A percentile compares a stretch with the other conserved stretches of the same genome.
Evolutionary conservation across 192 early-diverging fungal genomes (phyloP).

Genomic region (Lobosporangium transversale): DNA sequence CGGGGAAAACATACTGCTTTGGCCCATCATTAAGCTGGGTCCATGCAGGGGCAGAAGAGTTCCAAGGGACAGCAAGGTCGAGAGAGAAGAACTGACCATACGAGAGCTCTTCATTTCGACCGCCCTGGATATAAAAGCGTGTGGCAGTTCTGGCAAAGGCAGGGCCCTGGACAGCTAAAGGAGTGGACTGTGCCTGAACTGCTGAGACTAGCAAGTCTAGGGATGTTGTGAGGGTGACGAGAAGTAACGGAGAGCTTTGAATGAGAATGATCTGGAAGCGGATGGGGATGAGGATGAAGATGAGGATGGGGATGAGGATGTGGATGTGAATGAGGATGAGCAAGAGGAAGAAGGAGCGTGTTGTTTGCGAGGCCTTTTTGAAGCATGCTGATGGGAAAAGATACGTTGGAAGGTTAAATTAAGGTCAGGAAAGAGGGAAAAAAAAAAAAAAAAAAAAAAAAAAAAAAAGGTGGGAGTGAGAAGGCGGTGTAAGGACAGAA

Average conservation of each 20-base stretch:
- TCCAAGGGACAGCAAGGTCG: conserved; percentile 27
- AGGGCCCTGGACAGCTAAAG: conserved; percentile 8
- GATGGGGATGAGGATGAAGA: background rate
- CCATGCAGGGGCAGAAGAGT: conserved; percentile 14
- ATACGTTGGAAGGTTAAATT: no score
- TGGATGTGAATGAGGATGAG: background rate
- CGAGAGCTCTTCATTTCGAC: background rate
- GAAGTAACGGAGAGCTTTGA: background rate
- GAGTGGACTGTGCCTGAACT: background rate
- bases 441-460: background rate
- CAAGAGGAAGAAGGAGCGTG: background rate
- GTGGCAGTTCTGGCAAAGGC: conserved; percentile 25
- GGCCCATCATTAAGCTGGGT: conserved; percentile 20
- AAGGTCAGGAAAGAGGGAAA: background rate
- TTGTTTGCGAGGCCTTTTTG: no score
- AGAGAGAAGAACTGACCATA: conserved; percentile 33
- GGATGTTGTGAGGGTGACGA: background rate
- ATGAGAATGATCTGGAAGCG: background rate
- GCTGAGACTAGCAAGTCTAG: background rate
- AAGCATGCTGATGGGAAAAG: no score
- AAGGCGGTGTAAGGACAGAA: background rate
- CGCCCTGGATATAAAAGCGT: conserved; percentile 25
- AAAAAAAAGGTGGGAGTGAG: conserved; percentile 2
- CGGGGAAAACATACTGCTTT: conserved; percentile 15
- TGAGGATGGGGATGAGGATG: background rate